Conservation (phyloP, 129 eudicot species). For the sunflower (Helianthus annuus) region DNA sequence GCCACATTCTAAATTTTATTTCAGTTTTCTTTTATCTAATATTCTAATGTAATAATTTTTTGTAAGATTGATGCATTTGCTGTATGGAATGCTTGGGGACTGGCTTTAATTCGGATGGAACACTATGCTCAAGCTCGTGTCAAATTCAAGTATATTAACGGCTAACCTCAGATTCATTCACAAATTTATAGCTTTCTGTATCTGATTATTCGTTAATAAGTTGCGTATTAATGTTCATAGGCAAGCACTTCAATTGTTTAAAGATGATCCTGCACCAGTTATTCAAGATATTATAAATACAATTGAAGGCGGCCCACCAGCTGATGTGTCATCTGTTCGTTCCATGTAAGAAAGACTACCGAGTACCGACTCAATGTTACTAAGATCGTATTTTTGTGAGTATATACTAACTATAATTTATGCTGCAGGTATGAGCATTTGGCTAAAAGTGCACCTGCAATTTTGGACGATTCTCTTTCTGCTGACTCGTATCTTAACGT, state of each 20-base stretch:
- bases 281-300: constrained; percentile 87
- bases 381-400: neutral
- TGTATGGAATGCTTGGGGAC: constrained; percentile 99
- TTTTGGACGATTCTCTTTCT: constrained; percentile 95
- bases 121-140: constrained; percentile 98
- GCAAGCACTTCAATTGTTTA: constrained; percentile 93
- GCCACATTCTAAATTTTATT: no score
- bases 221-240: constrained; percentile 41
- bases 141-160: constrained; percentile 74
- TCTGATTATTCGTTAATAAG: neutral
- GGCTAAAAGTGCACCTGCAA: constrained; percentile 97
- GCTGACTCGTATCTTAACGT: constrained; percentile 99
- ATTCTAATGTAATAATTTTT: no score
- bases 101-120: constrained; percentile 96
- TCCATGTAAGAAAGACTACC: constrained; percentile 72
- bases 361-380: neutral
- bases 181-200: constrained; percentile 6
- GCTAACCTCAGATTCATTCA: constrained; percentile 4
- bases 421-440: constrained; percentile 85
- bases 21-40: no score
- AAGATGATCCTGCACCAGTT: constrained; percentile 68
- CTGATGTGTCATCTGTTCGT: constrained; percentile 89
- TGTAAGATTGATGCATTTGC: constrained; percentile 90
- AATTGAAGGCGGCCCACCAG: constrained; percentile 98
- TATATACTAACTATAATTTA: constrained; percentile 14